A percentile compares a stretch with the other conserved stretches of the same genome.
Conservation (phyloP, 2,329 filamentous ascomycete species). For the Epichloe baconii region DNA sequence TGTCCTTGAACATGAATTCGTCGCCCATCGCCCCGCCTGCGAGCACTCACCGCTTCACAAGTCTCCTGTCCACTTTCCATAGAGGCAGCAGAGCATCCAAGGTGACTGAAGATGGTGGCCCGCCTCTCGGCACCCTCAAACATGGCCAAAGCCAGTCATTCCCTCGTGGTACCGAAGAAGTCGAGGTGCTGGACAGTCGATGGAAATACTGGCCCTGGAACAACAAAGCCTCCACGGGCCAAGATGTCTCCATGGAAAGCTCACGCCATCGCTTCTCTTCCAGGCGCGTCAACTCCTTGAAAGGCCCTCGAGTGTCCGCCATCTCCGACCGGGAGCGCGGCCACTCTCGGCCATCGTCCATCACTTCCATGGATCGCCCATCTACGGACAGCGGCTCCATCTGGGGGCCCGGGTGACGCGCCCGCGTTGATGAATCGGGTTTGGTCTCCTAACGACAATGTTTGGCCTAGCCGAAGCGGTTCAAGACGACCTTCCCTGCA, state of each 20-base stretch:
- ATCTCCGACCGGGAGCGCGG: conserved; percentile 42
- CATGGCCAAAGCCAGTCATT: conserved; percentile 66
- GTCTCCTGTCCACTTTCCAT: conserved; percentile 46
- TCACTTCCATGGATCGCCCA: conserved; percentile 57
- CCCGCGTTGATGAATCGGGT: conserved; percentile 39
- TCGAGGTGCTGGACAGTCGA: conserved; percentile 37
- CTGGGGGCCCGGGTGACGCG: conserved; percentile 45
- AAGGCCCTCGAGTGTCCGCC: conserved; percentile 34
- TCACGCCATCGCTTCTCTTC: conserved; percentile 25
- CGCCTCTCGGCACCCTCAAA: conserved; percentile 55
- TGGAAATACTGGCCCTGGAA: conserved; percentile 48
- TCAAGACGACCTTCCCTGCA: conserved; percentile 74
- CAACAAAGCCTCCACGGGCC: conserved; percentile 36
- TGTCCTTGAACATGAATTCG: conserved; percentile 25
- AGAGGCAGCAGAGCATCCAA: conserved; percentile 48
- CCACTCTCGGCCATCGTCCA: conserved; percentile 54
- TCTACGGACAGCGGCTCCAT: conserved; percentile 69
- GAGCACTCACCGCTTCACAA: conserved; percentile 27
- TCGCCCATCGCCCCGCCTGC: conserved; percentile 24
- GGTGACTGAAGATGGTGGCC: conserved; percentile 35
- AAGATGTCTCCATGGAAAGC: conserved; percentile 23
- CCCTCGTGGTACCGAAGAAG: conserved; percentile 47
- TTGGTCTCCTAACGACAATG: conserved; percentile 49
- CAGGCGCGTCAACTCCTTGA: conserved; percentile 32
- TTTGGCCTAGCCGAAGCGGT: conserved; percentile 49